phyloP scores from a whole-genome alignment of 148 eudicot species.

The Bassia scoparia region DNA sequence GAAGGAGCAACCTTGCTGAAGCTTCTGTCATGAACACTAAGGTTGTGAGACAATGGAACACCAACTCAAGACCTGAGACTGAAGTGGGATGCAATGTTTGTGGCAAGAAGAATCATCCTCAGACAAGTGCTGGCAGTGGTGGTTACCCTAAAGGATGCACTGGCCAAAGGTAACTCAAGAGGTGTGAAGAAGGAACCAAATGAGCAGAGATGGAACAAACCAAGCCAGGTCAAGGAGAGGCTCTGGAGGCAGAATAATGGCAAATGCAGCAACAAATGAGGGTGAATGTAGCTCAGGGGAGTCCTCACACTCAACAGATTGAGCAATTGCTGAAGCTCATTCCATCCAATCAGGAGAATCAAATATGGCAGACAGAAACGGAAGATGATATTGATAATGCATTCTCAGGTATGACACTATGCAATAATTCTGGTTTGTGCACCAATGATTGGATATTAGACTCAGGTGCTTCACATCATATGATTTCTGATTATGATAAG shows the following conservation, averaged over 20 bases:
- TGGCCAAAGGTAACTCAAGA: too few species aligned
- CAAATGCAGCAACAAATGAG: neutral
- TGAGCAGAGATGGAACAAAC: neutral
- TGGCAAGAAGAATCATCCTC: neutral
- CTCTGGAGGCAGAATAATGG: too few species aligned
- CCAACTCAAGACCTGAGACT: too few species aligned
- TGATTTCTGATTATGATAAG: neutral
- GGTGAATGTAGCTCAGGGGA: too few species aligned
- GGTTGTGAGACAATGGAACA: too few species aligned
- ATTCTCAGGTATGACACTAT: neutral
- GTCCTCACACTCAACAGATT: too few species aligned
- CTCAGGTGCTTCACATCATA: neutral
- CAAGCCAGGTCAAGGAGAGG: neutral
- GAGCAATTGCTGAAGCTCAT: neutral
- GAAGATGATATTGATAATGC: neutral
- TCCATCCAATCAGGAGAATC: too few species aligned
- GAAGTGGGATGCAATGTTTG: neutral
- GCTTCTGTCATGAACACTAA: neutral
- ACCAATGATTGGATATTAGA: neutral
- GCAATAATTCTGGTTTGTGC: accelerated
- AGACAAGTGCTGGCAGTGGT: neutral
- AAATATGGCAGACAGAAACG: neutral
- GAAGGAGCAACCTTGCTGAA: neutral
- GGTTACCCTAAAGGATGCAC: neutral
- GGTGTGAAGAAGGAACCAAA: too few species aligned